A percentile compares a stretch with the other conserved stretches of the same genome.
These are phyloP conservation scores for Kwoniella sp. DNA, from an alignment of 768 basidiomycete species.

Conservation along the genomic window DNA sequence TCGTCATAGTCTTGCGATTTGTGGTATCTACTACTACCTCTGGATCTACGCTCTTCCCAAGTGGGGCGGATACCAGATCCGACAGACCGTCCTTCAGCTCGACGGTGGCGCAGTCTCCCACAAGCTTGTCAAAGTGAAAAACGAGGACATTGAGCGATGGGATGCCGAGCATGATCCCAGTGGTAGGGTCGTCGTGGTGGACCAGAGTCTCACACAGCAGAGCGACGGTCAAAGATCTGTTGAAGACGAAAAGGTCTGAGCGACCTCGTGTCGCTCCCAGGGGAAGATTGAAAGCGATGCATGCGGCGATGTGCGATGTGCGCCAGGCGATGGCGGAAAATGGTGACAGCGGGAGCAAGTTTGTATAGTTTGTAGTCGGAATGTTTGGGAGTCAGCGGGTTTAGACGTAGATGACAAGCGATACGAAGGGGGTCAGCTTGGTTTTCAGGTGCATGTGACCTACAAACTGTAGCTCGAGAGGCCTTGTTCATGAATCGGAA, in stretches of 20 bases:
- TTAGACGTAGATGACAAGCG: no score
- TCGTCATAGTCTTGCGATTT: conserved; percentile 25
- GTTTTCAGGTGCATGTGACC: no score
- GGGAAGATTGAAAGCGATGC: no score
- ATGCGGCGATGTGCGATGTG: no score
- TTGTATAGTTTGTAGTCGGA: no score
- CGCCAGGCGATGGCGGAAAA: no score
- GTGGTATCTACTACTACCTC: conserved; percentile 51
- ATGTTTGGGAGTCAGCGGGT: no score
- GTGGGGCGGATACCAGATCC: conserved; percentile 59
- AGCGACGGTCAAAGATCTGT: neutral
- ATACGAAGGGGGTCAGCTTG: no score
- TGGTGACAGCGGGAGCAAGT: no score
- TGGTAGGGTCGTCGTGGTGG: neutral
- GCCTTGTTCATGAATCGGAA: no score
- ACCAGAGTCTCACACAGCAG: neutral
- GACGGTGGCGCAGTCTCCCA: conserved; percentile 28
- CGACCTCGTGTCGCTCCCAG: no score
- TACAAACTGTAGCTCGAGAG: no score
- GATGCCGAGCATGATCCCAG: conserved; percentile 20
- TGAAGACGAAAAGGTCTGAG: neutral
- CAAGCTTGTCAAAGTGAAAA: conserved; percentile 20
- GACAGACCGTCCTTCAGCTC: conserved; percentile 48
- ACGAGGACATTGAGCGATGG: conserved; percentile 19
- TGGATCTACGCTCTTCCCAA: conserved; percentile 60